Base-by-base conservation (phyloP, 78 protist species). In the Dictyostelium purpureum region DNA sequence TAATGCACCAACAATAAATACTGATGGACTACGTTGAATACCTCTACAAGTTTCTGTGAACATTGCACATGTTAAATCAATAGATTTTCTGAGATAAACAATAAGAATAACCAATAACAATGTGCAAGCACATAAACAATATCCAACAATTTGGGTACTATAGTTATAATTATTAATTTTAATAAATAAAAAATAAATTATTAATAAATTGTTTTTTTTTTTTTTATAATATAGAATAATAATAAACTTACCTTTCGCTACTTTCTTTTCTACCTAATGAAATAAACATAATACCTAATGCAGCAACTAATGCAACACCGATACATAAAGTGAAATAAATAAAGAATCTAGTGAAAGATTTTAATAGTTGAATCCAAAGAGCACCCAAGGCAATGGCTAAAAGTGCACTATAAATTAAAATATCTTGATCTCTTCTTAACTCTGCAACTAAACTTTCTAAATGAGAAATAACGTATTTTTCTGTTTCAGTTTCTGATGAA, bases 11-110 rank as follows among this genome's bases (percentile, higher is more conserved):
- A 52, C 43, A 47, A 65, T 18, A 49, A 91, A 69, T 21, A 91
- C 92, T 1, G 89, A 42, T 69, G 95, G 95, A 16, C 56, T 52
- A 21, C 78, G 59, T 57, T 79, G 88, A 31, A 91, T 75, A n/a
- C 95, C 95, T 56, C 82, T 61, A 24, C 88, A 79, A 1, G 89
- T 71, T 28, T 91, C 95, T 37, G 89, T 79, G 43, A 81, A 79
- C 83, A 91, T 75, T 24, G 90, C 95, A 78, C 88, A 79, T 59
- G 95, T 91, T 43, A 91, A 78, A 71, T 78, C 83, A 66, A 91
- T 78, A 7, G 47, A 24, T 45, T 57, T 79, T 77, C 80, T 77
- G 18, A 91, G 33, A 47, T 67, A 77, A 19, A 91, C 45, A 54
- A 81, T 47, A 14, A 70, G 76, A 9, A 33, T n/a, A n/a, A 91